Percentiles rank a stretch among this genome's conserved stretches.
Conservation (phyloP, 192 early-diverging fungal species). For the Lunasporangiospora selenospora region DNA sequence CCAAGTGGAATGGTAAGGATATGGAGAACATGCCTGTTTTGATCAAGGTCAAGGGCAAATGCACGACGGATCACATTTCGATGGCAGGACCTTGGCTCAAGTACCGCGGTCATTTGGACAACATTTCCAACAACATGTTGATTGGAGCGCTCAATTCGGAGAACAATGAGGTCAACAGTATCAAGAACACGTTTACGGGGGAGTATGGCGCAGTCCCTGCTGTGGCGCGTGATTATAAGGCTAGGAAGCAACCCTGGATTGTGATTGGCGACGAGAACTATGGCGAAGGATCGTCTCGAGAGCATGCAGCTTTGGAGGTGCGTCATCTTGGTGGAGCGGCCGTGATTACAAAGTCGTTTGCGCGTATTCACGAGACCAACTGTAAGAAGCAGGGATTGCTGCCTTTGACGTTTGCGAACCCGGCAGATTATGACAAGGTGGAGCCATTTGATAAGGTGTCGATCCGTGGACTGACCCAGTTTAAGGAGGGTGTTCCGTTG, state of each 20-base stretch:
- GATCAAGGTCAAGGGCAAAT: slow-evolving; percentile 94
- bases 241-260: slow-evolving; percentile 80
- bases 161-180: slow-evolving; percentile 71
- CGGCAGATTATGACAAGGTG: slow-evolving; percentile 89
- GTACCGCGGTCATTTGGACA: slow-evolving; percentile 95
- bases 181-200: slow-evolving; percentile 69
- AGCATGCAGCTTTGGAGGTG: slow-evolving; percentile 94
- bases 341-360: slow-evolving; percentile 91
- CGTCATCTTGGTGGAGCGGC: slow-evolving; percentile 89
- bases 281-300: slow-evolving; percentile 95
- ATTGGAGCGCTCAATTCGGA: slow-evolving; percentile 90
- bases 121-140: slow-evolving; percentile 96
- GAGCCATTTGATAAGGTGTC: slow-evolving; percentile 81
- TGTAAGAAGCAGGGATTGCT: slow-evolving; percentile 97
- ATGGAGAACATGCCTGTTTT: slow-evolving; percentile 76
- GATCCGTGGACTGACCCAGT: slow-evolving; percentile 79
- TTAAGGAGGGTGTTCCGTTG: slow-evolving; percentile 81
- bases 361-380: slow-evolving; percentile 98
- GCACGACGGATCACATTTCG: slow-evolving; percentile 96
- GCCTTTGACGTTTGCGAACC: slow-evolving; percentile 89
- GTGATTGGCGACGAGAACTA: slow-evolving; percentile 98
- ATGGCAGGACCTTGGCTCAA: slow-evolving; percentile 86
- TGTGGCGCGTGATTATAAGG: slow-evolving; percentile 91
- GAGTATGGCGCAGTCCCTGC: slow-evolving; percentile 86
- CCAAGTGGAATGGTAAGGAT: slow-evolving; percentile 85